Percentiles rank a stretch among this genome's conserved stretches.
Conservation (phyloP, 768 basidiomycete genomes). For the Sporobolomyces pararoseus region DNA sequence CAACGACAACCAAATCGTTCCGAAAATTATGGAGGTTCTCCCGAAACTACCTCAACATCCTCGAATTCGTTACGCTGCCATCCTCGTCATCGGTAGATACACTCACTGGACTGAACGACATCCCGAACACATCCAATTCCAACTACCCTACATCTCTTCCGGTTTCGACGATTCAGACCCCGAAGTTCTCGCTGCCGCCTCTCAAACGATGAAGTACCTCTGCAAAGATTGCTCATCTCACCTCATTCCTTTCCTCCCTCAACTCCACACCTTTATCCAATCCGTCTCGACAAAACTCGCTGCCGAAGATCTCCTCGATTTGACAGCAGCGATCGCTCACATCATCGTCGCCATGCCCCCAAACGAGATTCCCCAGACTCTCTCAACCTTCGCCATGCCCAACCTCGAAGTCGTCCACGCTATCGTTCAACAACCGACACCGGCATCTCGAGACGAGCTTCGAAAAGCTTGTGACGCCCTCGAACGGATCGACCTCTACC, state of each 20-base stretch:
- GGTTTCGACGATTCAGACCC: constrained; percentile 70
- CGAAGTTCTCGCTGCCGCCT: constrained; percentile 79
- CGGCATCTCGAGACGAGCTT: constrained; percentile 68
- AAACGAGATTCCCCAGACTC: constrained; percentile 75
- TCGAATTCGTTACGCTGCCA: constrained; percentile 86
- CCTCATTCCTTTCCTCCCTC: constrained; percentile 83
- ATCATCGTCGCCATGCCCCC: constrained; percentile 93
- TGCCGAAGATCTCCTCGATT: constrained; percentile 83
- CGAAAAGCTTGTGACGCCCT: constrained; percentile 63
- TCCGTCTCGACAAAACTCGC: constrained; percentile 71
- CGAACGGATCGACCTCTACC: constrained; percentile 89
- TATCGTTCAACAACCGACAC: constrained; percentile 54
- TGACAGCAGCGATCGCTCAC: constrained; percentile 92
- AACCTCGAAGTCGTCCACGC: constrained; percentile 73
- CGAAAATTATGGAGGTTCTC: constrained; percentile 91
- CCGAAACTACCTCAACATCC: constrained; percentile 85
- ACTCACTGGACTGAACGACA: constrained; percentile 93
- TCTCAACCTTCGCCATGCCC: constrained; percentile 80
- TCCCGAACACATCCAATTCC: constrained; percentile 75
- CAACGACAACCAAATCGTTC: constrained; percentile 76
- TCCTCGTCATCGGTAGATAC: constrained; percentile 90
- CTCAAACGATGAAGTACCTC: constrained; percentile 91
- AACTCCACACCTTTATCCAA: constrained; percentile 80
- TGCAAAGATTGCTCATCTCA: constrained; percentile 92
- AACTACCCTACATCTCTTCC: constrained; percentile 83